Evolutionary conservation across 345 rosid genomes (phyloP).

Genomic region (Eucalyptus microcorys): DNA sequence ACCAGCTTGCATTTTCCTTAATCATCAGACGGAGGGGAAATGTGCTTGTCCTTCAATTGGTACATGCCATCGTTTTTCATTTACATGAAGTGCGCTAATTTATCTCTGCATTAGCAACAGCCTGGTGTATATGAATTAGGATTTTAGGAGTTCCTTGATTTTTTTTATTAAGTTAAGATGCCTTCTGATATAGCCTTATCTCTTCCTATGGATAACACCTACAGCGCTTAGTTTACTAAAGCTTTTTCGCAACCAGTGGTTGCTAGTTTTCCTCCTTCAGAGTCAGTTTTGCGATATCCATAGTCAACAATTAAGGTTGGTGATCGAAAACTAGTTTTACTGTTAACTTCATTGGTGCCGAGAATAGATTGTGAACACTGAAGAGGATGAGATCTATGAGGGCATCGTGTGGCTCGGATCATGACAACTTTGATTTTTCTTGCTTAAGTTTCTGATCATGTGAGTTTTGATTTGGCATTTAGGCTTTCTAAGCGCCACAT

Average conservation of each 20-base stretch:
- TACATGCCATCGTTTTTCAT: neutral
- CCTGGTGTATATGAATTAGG: neutral
- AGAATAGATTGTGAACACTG: neutral
- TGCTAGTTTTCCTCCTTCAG: neutral
- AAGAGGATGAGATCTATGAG: neutral
- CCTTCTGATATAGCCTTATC: neutral
- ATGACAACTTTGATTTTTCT: neutral
- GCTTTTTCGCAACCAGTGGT: neutral
- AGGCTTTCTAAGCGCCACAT: neutral
- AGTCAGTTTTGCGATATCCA: neutral
- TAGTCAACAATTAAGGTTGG: neutral
- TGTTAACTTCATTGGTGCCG: neutral
- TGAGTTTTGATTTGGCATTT: neutral
- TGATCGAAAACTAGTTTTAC: neutral
- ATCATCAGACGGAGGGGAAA: neutral
- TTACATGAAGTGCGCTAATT: neutral
- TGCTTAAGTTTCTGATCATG: neutral
- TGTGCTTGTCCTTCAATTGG: neutral
- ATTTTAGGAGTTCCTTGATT: neutral
- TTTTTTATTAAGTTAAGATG: neutral
- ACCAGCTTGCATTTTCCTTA: neutral
- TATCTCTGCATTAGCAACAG: neutral
- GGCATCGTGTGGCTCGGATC: neutral
- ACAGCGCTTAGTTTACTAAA: neutral
- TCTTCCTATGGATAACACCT: neutral